Evolutionary conservation across 2,329 filamentous ascomycete species (phyloP), one percentile per base, ranked within the genome.

Genomic region (Alternaria sp.): DNA sequence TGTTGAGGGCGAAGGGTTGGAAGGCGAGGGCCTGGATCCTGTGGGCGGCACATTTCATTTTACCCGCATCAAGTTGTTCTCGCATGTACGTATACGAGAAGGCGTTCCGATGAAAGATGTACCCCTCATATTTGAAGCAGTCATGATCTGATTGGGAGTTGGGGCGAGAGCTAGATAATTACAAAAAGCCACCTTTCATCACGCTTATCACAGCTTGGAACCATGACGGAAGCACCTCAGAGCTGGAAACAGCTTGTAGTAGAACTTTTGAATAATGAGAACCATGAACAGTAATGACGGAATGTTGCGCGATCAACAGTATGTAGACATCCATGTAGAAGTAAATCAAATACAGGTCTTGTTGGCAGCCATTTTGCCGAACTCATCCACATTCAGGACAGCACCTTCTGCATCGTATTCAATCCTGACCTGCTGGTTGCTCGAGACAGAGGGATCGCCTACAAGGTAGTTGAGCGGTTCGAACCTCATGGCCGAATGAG

Each of bases 401-500:
- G 47, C 51, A 11, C 59, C 64, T 13, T 54, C 25, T 3, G 55
- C 62, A 9, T 21, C 73, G 57, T 81, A 82, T 54, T 81, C 66
- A 23, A 84, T 74, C 40, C 79, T 72, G 6, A 84, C 79, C 69
- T 80, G 77, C 70, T 82, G 81, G 43, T 80, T 79, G 1, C 80
- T 83, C 52, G 73, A 69, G 23, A 80, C 72, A 64, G 79, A 81
- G 43, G 78, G 74, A 59, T 84, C 83, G 3, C 72, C 68, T 11
- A 71, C 69, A 43, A 83, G 78, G 70, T 85, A 85, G 55, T 85
- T 85, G 43, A 79, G 69, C 1, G 83, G 83, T 73, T 79, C 81
- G 65, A 85, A 78, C 36, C 80, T 74, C 46, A 86, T 71, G 21
- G 81, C 80, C 1, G 77, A 79, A 62, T 85, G 83, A 3, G 83